Conservation (phyloP, 2,329 filamentous ascomycete species). For the Podosphaera fusca region DNA sequence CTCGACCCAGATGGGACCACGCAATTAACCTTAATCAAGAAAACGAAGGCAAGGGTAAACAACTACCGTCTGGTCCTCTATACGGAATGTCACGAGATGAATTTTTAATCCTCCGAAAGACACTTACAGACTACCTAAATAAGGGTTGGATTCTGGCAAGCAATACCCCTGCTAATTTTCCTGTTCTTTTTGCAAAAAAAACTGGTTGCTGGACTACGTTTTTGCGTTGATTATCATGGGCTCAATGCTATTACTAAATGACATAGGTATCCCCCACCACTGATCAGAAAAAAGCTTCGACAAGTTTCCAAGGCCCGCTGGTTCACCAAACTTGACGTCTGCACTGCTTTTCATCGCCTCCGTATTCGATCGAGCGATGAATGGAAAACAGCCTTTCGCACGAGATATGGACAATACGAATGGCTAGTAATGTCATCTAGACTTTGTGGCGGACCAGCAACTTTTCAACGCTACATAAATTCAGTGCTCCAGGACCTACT, state of each 20-base stretch:
- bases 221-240: neutral
- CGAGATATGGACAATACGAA: neutral
- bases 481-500: neutral
- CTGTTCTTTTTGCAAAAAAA: neutral
- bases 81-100: neutral
- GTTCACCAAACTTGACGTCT: neutral
- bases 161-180: neutral
- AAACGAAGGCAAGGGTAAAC: slow-evolving; percentile 2
- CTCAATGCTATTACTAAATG: neutral
- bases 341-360: neutral
- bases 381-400: neutral
- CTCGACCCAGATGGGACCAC: neutral
- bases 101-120: neutral
- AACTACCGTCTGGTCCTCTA: neutral
- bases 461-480: neutral
- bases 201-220: neutral
- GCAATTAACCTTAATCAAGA: slow-evolving; percentile 1
- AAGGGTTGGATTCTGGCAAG: neutral
- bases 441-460: neutral
- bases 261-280: neutral
- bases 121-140: slow-evolving; percentile 1
- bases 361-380: neutral
- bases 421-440: neutral
- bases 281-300: neutral
- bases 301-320: neutral